Evolutionary conservation across 768 basidiomycete species (phyloP).

Genomic region (Psilocybe azurescens): DNA sequence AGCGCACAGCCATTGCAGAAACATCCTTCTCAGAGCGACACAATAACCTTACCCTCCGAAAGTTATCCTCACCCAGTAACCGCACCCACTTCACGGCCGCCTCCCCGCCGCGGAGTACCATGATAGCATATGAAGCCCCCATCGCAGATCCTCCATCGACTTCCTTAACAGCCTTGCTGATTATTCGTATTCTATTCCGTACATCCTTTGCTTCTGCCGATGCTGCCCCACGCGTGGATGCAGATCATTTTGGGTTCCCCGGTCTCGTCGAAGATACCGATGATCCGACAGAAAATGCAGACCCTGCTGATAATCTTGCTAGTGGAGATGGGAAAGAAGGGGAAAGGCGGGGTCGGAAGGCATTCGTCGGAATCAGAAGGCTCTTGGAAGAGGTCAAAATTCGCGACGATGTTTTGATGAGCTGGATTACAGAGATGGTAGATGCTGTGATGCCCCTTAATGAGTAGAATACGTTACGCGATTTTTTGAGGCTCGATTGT

Average conservation of each 20-base stretch:
- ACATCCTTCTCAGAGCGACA: slow-evolving; percentile 76
- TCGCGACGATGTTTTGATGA: slow-evolving; percentile 58
- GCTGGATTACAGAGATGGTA: slow-evolving; percentile 48
- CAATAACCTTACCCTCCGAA: slow-evolving; percentile 67
- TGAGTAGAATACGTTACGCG: neutral
- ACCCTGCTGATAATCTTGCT: slow-evolving; percentile 51
- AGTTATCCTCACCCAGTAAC: slow-evolving; percentile 59
- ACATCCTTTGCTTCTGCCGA: slow-evolving; percentile 78
- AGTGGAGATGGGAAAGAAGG: slow-evolving; percentile 67
- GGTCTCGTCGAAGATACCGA: slow-evolving; percentile 80
- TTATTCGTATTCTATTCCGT: slow-evolving; percentile 84
- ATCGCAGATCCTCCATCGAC: slow-evolving; percentile 69
- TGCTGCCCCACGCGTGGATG: slow-evolving; percentile 70
- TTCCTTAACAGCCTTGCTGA: slow-evolving; percentile 80
- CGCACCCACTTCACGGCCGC: slow-evolving; percentile 68
- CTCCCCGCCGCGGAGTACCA: slow-evolving; percentile 75
- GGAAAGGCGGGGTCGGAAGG: slow-evolving; percentile 71
- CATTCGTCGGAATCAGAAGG: slow-evolving; percentile 65
- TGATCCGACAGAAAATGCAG: slow-evolving; percentile 52
- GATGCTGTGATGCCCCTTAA: slow-evolving; percentile 20
- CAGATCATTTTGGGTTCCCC: slow-evolving; percentile 91
- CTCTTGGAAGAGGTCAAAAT: slow-evolving; percentile 70
- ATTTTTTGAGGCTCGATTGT: neutral
- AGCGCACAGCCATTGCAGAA: slow-evolving; percentile 56
- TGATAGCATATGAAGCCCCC: slow-evolving; percentile 63